A percentile compares a stretch with the other conserved stretches of the same genome.
These are phyloP conservation scores for Hanseniaspora uvarum DNA, from an alignment of 1,139 yeast genomes.

Conservation along the genomic window DNA sequence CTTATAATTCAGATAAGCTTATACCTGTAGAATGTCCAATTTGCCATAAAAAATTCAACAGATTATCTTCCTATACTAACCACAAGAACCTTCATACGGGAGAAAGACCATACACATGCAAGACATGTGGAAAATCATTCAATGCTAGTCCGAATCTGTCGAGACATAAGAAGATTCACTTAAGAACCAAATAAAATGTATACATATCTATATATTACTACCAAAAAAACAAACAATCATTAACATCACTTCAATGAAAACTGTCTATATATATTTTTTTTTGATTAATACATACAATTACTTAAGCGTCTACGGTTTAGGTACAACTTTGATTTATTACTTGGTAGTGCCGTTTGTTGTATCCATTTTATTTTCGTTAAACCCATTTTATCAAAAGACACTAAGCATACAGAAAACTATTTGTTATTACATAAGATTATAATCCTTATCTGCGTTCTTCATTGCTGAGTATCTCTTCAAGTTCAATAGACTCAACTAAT, in stretches of 20 bases:
- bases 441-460: background rate
- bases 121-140: slow-evolving; percentile 11
- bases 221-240: too few species aligned
- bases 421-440: too few species aligned
- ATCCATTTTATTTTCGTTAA: too few species aligned
- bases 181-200: background rate
- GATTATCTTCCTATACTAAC: slow-evolving; percentile 12
- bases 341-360: too few species aligned
- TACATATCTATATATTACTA: background rate
- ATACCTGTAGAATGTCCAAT: slow-evolving; percentile 5
- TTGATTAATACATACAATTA: too few species aligned
- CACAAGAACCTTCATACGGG: slow-evolving; percentile 16
- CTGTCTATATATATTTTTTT: too few species aligned
- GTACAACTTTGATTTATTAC: too few species aligned
- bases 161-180: slow-evolving; percentile 13
- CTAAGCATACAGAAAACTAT: too few species aligned
- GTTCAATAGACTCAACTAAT: slow-evolving; percentile 1
- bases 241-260: too few species aligned
- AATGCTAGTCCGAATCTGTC: slow-evolving; percentile 15
- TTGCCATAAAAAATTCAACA: slow-evolving; percentile 9
- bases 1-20: background rate
- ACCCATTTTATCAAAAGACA: too few species aligned
- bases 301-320: too few species aligned
- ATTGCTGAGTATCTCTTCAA: background rate
- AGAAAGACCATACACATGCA: slow-evolving; percentile 10